Evolutionary conservation across 768 basidiomycete genomes (phyloP), one percentile per base, ranked within the genome.

Genomic region (Sistotremastrum niveocremeum): DNA sequence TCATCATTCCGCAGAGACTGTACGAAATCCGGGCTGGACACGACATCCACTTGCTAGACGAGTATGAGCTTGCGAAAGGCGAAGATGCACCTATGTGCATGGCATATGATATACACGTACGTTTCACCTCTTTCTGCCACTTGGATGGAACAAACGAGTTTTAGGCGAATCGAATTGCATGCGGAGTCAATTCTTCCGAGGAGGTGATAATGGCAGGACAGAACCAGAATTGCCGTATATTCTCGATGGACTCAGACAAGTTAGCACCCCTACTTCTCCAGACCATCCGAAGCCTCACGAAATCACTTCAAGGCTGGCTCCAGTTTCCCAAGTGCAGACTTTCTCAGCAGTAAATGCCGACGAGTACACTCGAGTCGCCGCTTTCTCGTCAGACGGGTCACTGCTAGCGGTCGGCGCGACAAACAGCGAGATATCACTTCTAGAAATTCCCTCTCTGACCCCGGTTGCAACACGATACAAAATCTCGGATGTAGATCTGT

Each of bases 1-100:
- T 28, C 11, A 28, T 41, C 33, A 11, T 12, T 3, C 20, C 42
- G 11, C 54, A 90, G 88, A 73, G 79, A 54, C 62, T 90, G 28
- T 89, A 85, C 60, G 65, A 70, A 41, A 67, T 88, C 46, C 66
- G 65, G 10, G 59, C 70, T 10, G 67, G 74, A 37, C 70, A 74
- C 48, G 62, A 66, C 11, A 59, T 89, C 7, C 65, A 75, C 33
- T 62, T 77, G 1, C 58, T 80, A 29, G 62, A 74, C 53, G 89
- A 95, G 60, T 68, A 79, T 41, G 77, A 87, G 55, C 71, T 99
- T 8, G 81, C 76, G 46, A 72, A 62, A 32, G 83, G 79, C 34
- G 93, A 93, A 59, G 95, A 98, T 62, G 85, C 84, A 4, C 93
- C 95, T n/a, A 97, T 91, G 88, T 94, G 90, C 59, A 81, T 97